A percentile compares a stretch with the other conserved stretches of the same genome.
Conservation (phyloP, 257 asterid species). For the Fraxinus cuspidata region DNA sequence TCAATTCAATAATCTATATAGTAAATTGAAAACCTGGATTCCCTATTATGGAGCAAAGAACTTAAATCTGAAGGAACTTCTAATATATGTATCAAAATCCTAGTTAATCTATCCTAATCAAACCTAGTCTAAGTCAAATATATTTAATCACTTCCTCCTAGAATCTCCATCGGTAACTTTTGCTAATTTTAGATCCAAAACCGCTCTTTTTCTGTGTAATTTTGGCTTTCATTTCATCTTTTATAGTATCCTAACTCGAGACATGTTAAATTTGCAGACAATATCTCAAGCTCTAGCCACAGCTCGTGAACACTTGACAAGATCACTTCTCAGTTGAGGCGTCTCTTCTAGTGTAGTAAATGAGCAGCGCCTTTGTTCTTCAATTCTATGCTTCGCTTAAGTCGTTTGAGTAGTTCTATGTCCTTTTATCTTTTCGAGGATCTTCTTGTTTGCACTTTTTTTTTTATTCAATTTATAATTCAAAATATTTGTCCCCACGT, state of each 20-base stretch:
- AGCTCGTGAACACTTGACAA: constrained; percentile 77
- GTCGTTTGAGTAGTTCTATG: constrained; percentile 4
- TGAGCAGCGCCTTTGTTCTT: constrained; percentile 12
- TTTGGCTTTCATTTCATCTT: background rate
- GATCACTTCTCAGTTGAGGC: constrained; percentile 66
- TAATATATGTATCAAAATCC: background rate
- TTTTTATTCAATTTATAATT: constrained; percentile 3
- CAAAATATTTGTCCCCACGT: background rate
- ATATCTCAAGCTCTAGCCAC: constrained; percentile 76
- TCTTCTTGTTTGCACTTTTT: background rate
- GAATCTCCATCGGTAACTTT: background rate
- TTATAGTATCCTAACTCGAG: background rate
- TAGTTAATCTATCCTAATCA: background rate
- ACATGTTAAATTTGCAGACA: constrained; percentile 47
- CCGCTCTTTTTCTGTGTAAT: background rate
- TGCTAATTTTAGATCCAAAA: background rate
- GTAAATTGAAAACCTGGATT: background rate
- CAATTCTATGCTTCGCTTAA: constrained; percentile 5
- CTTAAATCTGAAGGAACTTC: background rate
- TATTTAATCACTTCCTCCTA: background rate
- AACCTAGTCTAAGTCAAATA: background rate
- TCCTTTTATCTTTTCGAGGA: constrained; percentile 2
- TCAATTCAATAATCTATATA: background rate
- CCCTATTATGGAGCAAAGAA: background rate
- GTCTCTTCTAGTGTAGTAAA: background rate